Percentiles rank a stretch among this genome's conserved stretches.
Conservation (phyloP, 1,139 yeast species). For the Candida sojae region DNA sequence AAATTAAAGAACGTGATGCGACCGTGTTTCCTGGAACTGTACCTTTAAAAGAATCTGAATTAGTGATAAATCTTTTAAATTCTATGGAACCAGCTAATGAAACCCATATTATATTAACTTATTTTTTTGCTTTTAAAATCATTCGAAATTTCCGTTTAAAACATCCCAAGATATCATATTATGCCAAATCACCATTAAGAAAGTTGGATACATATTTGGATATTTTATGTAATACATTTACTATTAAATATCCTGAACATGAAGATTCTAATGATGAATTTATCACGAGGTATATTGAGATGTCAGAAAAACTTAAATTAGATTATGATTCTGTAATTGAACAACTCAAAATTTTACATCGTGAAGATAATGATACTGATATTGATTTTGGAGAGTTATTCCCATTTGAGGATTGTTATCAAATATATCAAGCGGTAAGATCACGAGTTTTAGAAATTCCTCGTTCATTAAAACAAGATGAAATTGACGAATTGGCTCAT, state of each 20-base stretch:
- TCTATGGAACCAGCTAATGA: constrained; percentile 26
- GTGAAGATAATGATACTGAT: constrained; percentile 10
- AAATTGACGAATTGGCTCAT: constrained; percentile 2
- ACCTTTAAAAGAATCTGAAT: constrained; percentile 17
- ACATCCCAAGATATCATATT: constrained; percentile 3
- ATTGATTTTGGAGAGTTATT: constrained; percentile 15
- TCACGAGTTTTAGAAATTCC: constrained; percentile 70
- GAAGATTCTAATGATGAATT: constrained; percentile 10
- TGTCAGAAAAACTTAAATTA: constrained; percentile 7
- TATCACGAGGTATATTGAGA: constrained; percentile 17
- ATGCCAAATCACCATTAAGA: constrained; percentile 13
- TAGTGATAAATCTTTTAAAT: constrained; percentile 25
- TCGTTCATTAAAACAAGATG: constrained; percentile 19
- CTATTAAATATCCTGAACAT: constrained; percentile 11
- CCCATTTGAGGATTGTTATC: constrained; percentile 33
- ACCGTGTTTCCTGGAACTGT: constrained; percentile 9
- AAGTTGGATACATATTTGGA: constrained; percentile 26
- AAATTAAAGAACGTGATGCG: constrained; percentile 18
- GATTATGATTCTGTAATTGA: constrained; percentile 17
- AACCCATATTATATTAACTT: constrained; percentile 31
- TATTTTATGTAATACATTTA: constrained; percentile 24
- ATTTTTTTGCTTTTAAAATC: constrained; percentile 25
- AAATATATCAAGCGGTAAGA: constrained; percentile 49
- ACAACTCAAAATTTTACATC: constrained; percentile 15
- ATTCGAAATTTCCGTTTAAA: constrained; percentile 12